Evolutionary conservation across 2,329 filamentous ascomycete species (phyloP), one percentile per base, ranked within the genome.

Genomic region (Sphaerulina musiva): DNA sequence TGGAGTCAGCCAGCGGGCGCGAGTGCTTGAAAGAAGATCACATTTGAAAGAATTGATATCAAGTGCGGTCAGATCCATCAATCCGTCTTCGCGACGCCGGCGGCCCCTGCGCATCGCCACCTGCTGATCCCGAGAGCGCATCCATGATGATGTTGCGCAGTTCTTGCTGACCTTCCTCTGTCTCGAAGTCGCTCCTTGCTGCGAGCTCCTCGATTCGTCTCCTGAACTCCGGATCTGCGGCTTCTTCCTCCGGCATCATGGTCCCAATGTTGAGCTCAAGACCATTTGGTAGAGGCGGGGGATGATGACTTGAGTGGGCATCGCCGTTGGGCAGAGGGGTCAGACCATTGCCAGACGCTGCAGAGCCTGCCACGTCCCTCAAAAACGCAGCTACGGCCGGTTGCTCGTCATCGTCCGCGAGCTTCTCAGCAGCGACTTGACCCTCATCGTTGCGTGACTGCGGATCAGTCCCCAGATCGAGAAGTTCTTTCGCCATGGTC

Each of bases 161-260:
- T 67, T 91, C 83, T 20, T 79, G 80, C 72, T 98, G 93, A 3
- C 87, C 88, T 56, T 86, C 82, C 51, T 88, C 84, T 4, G 83
- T 86, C 63, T 92, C 78, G 65, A 96, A 95, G 66, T 97, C 90
- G 23, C 86, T 84, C 40, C 89, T 79, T 36, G 85, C 80, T 2
- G 93, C 91, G 56, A 98, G 74, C 71, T 95, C 87, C 66, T 97
- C 90, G 66, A 98, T 97, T 50, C 88, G 80, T 61, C 86, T 78
- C 66, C 86, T 83, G 62, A 98, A 89, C 62, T 91, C 90, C 1
- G 88, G 83, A 67, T 97, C 90, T 7, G 85, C 81, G 48, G 77
- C 78, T 39, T 77, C 78, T 10, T 81, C 82, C 43, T 81, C 76
- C 0, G 70, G 76, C 61, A 71, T 70, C 76, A 93, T 84, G 2